These are phyloP conservation scores for Herpotrichia juniperi DNA, from an alignment of 2,329 filamentous ascomycete species.

Conservation along the genomic window DNA sequence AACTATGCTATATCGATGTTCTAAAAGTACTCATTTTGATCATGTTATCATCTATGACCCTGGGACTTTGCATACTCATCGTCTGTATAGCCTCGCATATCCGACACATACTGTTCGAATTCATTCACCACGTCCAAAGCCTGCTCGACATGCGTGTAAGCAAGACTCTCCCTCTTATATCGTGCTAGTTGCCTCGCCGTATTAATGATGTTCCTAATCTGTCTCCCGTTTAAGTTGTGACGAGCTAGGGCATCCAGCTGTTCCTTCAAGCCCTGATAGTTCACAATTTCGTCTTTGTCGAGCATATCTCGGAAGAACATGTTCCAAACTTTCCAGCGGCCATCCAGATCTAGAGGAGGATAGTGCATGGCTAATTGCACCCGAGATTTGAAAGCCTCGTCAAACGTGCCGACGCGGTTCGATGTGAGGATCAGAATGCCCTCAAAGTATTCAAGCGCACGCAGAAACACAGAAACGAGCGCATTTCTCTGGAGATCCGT, in stretches of 20 bases:
- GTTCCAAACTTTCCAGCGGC: slow-evolving; percentile 10
- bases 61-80: too few species aligned
- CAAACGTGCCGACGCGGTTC: slow-evolving; percentile 20
- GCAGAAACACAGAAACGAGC: slow-evolving; percentile 29
- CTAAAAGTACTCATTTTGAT: too few species aligned
- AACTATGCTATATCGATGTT: too few species aligned
- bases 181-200: slow-evolving; percentile 26
- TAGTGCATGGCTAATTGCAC: slow-evolving; percentile 17
- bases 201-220: slow-evolving; percentile 53
- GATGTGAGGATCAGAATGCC: slow-evolving; percentile 23
- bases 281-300: too few species aligned
- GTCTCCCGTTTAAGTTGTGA: slow-evolving; percentile 52
- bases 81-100: too few species aligned
- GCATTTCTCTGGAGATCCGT: slow-evolving; percentile 18
- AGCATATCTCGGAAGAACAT: too few species aligned
- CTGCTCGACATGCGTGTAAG: too few species aligned
- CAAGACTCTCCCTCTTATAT: too few species aligned
- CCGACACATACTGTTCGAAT: too few species aligned
- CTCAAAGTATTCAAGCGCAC: slow-evolving; percentile 7
- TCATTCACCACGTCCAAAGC: too few species aligned
- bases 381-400: slow-evolving; percentile 25
- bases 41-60: too few species aligned
- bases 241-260: slow-evolving; percentile 34
- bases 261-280: too few species aligned
- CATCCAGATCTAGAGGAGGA: background rate